phyloP scores from a whole-genome alignment of 2,329 filamentous ascomycete species.

The Neofusicoccum umdonicola region DNA sequence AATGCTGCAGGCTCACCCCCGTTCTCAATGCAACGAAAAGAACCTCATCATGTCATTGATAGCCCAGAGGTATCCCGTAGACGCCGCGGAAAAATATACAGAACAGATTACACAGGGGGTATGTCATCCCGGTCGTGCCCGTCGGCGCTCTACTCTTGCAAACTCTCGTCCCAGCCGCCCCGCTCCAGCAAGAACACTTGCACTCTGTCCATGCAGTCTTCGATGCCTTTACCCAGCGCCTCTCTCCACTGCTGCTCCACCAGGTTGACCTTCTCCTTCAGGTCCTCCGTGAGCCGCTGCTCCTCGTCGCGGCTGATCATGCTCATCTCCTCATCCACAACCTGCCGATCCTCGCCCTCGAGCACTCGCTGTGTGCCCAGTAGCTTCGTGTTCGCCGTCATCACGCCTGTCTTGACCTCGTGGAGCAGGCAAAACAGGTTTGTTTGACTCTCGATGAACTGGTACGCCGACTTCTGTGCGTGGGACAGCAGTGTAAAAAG shows the following conservation, averaged over 20 bases:
- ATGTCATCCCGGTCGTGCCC: neutral
- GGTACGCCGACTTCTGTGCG: slow-evolving; percentile 88
- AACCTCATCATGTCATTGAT: neutral
- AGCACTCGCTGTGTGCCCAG: slow-evolving; percentile 61
- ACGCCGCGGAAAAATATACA: neutral
- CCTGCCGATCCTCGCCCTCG: slow-evolving; percentile 38
- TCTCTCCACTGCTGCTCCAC: slow-evolving; percentile 90
- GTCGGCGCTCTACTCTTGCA: slow-evolving; percentile 37
- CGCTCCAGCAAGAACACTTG: slow-evolving; percentile 69
- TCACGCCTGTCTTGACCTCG: slow-evolving; percentile 79
- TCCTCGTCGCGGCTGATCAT: slow-evolving; percentile 67
- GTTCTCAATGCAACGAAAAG: neutral
- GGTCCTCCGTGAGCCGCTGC: slow-evolving; percentile 70
- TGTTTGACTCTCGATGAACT: slow-evolving; percentile 93
- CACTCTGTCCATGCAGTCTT: slow-evolving; percentile 70
- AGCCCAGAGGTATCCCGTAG: neutral
- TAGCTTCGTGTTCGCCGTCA: slow-evolving; percentile 65
- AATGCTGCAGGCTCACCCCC: neutral
- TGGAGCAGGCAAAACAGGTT: slow-evolving; percentile 88
- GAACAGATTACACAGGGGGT: slow-evolving; percentile 8
- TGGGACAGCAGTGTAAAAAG: slow-evolving; percentile 81
- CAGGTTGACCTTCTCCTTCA: slow-evolving; percentile 89
- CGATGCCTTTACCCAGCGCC: slow-evolving; percentile 76
- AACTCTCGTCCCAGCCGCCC: slow-evolving; percentile 81
- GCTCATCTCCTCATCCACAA: slow-evolving; percentile 49